phyloP scores from a whole-genome alignment of 495 filamentous ascomycete genomes.

The Corynascus novoguineensis region DNA sequence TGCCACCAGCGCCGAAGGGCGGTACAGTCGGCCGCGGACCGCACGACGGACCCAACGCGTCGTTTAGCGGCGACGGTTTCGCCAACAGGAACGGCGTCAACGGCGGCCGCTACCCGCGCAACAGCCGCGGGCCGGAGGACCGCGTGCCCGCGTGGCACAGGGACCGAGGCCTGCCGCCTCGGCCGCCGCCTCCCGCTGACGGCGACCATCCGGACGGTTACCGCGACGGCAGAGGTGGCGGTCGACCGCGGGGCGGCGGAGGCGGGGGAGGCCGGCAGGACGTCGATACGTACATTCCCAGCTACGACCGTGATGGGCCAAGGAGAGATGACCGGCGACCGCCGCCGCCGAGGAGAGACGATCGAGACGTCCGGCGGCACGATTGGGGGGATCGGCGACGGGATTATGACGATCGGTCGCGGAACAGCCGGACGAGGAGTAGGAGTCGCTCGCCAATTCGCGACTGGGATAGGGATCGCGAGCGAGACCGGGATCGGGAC shows the following conservation, averaged over 20 bases:
- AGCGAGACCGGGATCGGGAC: conserved; percentile 40
- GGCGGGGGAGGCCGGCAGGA: conserved; percentile 32
- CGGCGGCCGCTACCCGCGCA: conserved; percentile 35
- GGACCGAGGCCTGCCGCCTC: conserved; percentile 42
- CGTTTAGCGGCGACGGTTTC: conserved; percentile 42
- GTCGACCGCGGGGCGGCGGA: conserved; percentile 32
- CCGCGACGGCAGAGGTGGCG: conserved; percentile 30
- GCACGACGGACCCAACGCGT: conserved; percentile 49
- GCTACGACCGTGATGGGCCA: conserved; percentile 42
- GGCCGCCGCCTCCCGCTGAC: conserved; percentile 39
- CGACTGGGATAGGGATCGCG: conserved; percentile 36
- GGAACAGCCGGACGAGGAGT: conserved; percentile 43
- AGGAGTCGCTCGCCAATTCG: conserved; percentile 46
- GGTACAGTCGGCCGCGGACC: conserved; percentile 76
- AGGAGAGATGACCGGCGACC: conserved; percentile 43
- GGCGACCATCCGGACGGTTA: conserved; percentile 36
- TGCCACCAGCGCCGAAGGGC: conserved; percentile 85
- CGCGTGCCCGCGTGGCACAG: conserved; percentile 46
- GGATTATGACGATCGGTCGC: conserved; percentile 46
- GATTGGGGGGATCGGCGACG: conserved; percentile 31
- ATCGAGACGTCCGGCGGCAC: conserved; percentile 40
- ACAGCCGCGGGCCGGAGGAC: conserved; percentile 34
- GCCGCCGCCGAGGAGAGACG: too few species aligned
- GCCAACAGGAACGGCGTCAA: conserved; percentile 37
- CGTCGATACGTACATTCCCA: conserved; percentile 59